These are phyloP conservation scores for Xylariaceae sp. DNA, from an alignment of 2,329 filamentous ascomycete genomes.

Conservation along the genomic window DNA sequence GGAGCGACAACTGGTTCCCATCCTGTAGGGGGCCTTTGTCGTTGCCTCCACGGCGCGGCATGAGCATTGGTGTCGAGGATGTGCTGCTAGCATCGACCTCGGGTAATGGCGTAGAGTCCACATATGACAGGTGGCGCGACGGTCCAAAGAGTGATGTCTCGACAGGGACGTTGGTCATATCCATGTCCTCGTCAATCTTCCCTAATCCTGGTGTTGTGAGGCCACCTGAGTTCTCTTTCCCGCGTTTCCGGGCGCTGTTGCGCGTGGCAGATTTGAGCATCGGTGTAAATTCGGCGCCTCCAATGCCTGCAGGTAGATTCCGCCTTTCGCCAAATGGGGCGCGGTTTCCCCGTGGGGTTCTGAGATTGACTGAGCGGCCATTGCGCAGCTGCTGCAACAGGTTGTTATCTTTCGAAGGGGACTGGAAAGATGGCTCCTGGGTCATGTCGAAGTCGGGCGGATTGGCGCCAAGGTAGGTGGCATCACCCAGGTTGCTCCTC, in stretches of 20 bases:
- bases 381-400: constrained; percentile 70
- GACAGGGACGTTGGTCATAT: constrained; percentile 64
- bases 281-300: constrained; percentile 83
- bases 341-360: constrained; percentile 67
- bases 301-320: constrained; percentile 62
- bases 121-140: constrained; percentile 58
- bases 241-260: constrained; percentile 63
- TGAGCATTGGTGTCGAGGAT: constrained; percentile 74
- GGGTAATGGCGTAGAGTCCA: constrained; percentile 69
- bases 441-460: constrained; percentile 73
- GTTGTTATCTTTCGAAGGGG: constrained; percentile 71
- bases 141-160: constrained; percentile 67
- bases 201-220: constrained; percentile 65
- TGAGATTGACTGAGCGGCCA: constrained; percentile 55
- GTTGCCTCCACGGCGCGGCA: constrained; percentile 55
- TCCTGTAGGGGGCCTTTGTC: constrained; percentile 69
- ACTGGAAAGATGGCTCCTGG: constrained; percentile 80
- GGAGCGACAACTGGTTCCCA: constrained; percentile 83
- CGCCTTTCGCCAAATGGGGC: constrained; percentile 65
- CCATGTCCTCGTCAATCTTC: constrained; percentile 62
- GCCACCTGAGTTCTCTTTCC: constrained; percentile 56
- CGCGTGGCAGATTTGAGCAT: constrained; percentile 75
- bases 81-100: constrained; percentile 73
- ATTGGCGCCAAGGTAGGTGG: constrained; percentile 67
- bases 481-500: constrained; percentile 76